These are phyloP conservation scores for Heterobasidion annosum DNA, from an alignment of 1,284 basidiomycete species.

Conservation along the genomic window DNA sequence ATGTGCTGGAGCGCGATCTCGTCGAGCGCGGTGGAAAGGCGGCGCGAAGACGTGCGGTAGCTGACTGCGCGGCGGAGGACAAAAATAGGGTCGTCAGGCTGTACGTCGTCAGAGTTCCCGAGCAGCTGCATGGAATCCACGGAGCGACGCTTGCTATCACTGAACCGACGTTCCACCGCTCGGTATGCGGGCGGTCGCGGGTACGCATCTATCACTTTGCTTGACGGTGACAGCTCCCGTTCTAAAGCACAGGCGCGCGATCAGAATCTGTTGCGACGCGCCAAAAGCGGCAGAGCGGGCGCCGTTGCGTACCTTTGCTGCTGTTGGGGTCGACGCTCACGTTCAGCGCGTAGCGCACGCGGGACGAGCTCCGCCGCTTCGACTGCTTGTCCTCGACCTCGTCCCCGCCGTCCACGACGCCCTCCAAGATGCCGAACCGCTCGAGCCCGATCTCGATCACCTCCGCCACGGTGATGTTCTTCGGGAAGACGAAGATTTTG, in stretches of 20 bases:
- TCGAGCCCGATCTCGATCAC: slow-evolving; percentile 90
- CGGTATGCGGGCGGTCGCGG: slow-evolving; percentile 66
- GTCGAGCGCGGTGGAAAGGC: slow-evolving; percentile 64
- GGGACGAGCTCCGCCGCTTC: slow-evolving; percentile 68
- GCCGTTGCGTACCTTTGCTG: slow-evolving; percentile 47
- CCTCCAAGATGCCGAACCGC: slow-evolving; percentile 88
- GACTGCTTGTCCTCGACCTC: slow-evolving; percentile 89
- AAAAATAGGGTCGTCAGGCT: slow-evolving; percentile 80
- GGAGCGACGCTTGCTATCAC: slow-evolving; percentile 76
- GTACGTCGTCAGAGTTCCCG: slow-evolving; percentile 68
- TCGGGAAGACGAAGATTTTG: slow-evolving; percentile 82
- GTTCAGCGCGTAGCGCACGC: slow-evolving; percentile 76
- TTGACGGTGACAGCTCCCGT: slow-evolving; percentile 65
- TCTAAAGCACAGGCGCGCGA: slow-evolving; percentile 33
- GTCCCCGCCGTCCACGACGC: slow-evolving; percentile 95
- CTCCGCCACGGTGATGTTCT: slow-evolving; percentile 93
- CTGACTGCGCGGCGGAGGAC: slow-evolving; percentile 73
- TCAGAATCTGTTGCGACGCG: too few species aligned
- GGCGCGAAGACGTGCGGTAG: slow-evolving; percentile 57
- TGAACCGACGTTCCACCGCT: slow-evolving; percentile 47
- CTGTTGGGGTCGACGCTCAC: slow-evolving; percentile 31
- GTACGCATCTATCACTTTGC: slow-evolving; percentile 81
- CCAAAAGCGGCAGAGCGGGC: slow-evolving; percentile 1
- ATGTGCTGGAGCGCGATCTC: slow-evolving; percentile 65
- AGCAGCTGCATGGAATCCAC: slow-evolving; percentile 72